Percentiles rank a stretch among this genome's conserved stretches.
Conservation (phyloP, 192 early-diverging fungal species). For the Linnemannia schmuckeri region DNA sequence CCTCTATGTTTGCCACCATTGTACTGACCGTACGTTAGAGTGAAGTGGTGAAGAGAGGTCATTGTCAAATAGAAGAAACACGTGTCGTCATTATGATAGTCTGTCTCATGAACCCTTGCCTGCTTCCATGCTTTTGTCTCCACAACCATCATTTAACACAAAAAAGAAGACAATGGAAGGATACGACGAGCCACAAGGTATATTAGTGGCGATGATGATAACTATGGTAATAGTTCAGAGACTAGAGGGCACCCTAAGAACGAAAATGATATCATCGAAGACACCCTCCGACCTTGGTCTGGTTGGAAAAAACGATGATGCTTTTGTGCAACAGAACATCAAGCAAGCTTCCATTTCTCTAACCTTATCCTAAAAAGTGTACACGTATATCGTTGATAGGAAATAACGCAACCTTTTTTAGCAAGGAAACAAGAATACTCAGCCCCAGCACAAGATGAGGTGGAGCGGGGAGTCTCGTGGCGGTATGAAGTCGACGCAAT, state of each 20-base stretch:
- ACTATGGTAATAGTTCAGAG: not conserved
- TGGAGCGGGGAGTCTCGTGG: not conserved
- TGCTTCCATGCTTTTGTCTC: not conserved
- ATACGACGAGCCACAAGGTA: not conserved
- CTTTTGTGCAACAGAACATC: not conserved
- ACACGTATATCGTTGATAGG: not conserved
- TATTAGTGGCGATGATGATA: not conserved
- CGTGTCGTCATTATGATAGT: conserved; percentile 6
- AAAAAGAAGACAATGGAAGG: not conserved
- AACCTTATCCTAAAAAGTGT: not conserved
- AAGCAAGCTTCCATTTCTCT: not conserved
- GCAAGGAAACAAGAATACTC: not conserved
- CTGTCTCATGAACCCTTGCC: not conserved
- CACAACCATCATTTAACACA: not conserved
- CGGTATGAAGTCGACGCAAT: no score
- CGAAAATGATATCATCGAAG: not conserved
- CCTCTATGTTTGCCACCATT: no score
- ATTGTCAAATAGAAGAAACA: not conserved
- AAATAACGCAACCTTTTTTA: not conserved
- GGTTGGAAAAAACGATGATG: no score
- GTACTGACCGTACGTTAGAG: no score
- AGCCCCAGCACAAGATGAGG: not conserved
- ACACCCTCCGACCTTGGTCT: not conserved
- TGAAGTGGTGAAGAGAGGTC: no score
- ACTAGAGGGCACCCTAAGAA: not conserved